These are phyloP conservation scores for Lobosporangium transversale DNA, from an alignment of 192 early-diverging fungal species.

Conservation along the genomic window DNA sequence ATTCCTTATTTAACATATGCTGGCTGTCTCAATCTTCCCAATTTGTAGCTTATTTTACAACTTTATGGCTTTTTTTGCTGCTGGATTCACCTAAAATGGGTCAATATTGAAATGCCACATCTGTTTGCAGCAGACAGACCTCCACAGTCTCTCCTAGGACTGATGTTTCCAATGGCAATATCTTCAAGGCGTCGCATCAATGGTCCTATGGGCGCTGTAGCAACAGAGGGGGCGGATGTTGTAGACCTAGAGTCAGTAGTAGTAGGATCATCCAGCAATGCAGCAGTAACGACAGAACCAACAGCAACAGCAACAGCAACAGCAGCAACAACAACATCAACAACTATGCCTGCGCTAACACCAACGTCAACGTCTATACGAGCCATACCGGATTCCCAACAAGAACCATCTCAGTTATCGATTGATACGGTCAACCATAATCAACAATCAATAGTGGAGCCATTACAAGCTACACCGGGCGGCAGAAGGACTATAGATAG, in stretches of 20 bases:
- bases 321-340: too few species aligned
- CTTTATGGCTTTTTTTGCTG: constrained; percentile 37
- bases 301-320: background rate
- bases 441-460: too few species aligned
- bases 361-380: too few species aligned
- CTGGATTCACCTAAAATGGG: constrained; percentile 48
- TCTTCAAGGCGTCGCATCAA: background rate
- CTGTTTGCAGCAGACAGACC: background rate
- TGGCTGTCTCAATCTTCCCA: background rate
- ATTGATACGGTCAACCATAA: too few species aligned
- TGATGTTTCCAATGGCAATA: constrained; percentile 36
- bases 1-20: background rate
- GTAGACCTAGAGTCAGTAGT: background rate
- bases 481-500: too few species aligned
- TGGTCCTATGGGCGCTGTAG: background rate
- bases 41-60: constrained; percentile 18
- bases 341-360: too few species aligned
- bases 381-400: too few species aligned
- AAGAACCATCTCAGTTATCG: too few species aligned
- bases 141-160: constrained; percentile 9
- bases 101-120: constrained; percentile 34
- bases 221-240: background rate
- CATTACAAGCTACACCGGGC: too few species aligned
- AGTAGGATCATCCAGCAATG: too few species aligned
- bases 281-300: background rate